phyloP scores from a whole-genome alignment of 2,329 filamentous ascomycete genomes.

The Helicocarpus griseus region DNA sequence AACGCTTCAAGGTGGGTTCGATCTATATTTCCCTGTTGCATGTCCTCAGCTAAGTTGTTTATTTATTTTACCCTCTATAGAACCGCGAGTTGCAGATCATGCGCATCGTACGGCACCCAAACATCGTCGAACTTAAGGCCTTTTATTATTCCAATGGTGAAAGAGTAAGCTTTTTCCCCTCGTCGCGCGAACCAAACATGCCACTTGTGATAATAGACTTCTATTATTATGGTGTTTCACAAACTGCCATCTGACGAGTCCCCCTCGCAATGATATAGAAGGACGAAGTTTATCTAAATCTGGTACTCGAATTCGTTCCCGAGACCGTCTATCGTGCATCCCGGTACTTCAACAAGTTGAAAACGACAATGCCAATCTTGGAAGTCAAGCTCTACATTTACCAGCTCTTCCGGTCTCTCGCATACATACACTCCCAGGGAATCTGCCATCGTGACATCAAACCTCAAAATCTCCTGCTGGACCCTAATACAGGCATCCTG shows the following conservation, averaged over 20 bases:
- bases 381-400: conserved; percentile 99
- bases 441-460: conserved; percentile 99
- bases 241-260: neutral
- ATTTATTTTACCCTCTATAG: conserved; percentile 39
- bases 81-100: conserved; percentile 99
- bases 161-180: conserved; percentile 53
- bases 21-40: neutral
- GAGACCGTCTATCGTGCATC: conserved; percentile 98
- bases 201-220: neutral
- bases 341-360: conserved; percentile 99
- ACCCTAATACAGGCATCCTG: conserved; percentile 80
- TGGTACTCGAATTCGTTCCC: conserved; percentile 95
- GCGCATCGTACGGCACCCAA: conserved; percentile 97
- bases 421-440: conserved; percentile 98
- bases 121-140: conserved; percentile 97
- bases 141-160: conserved; percentile 99
- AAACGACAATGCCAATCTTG: conserved; percentile 97
- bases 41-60: neutral
- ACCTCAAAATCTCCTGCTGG: conserved; percentile 91
- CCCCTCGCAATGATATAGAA: conserved; percentile 46
- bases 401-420: conserved; percentile 94
- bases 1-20: conserved; percentile 84
- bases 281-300: conserved; percentile 97
- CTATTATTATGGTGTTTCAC: neutral
- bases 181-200: too few species aligned